These are phyloP conservation scores for Aspergillus arachidicola DNA, from an alignment of 2,329 filamentous ascomycete genomes.

Conservation along the genomic window DNA sequence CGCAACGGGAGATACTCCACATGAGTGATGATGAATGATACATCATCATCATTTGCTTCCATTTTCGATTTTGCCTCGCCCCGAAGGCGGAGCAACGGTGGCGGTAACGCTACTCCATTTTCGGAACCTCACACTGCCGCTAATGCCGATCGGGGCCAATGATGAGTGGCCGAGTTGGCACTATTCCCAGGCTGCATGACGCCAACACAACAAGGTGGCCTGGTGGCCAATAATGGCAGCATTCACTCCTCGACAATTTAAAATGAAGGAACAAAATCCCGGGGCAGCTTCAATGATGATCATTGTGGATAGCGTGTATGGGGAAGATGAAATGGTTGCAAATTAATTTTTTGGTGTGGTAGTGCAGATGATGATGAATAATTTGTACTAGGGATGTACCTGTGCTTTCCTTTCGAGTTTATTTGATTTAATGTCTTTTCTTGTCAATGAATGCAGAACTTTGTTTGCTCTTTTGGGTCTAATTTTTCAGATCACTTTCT, in stretches of 20 bases:
- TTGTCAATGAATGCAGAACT: background rate
- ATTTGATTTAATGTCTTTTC: background rate
- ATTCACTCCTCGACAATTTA: conserved; percentile 10
- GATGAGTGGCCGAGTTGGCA: conserved; percentile 19
- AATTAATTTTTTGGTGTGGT: background rate
- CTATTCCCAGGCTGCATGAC: conserved; percentile 38
- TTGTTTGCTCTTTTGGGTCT: background rate
- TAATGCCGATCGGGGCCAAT: conserved; percentile 28
- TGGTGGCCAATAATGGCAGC: conserved; percentile 27
- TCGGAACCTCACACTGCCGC: conserved; percentile 27
- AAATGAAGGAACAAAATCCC: conserved; percentile 6
- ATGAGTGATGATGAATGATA: conserved; percentile 6
- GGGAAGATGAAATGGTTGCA: conserved; percentile 4
- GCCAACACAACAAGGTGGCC: conserved; percentile 30
- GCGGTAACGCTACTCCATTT: conserved; percentile 29
- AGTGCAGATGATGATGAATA: background rate
- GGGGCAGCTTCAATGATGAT: conserved; percentile 13
- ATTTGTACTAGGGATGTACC: background rate
- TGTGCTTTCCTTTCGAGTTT: background rate
- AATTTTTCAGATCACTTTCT: background rate
- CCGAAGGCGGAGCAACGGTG: conserved; percentile 32
- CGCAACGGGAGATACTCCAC: conserved; percentile 7
- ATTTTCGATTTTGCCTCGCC: conserved; percentile 13
- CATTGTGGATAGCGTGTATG: conserved; percentile 4
- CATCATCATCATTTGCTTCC: conserved; percentile 9